These are phyloP conservation scores for Lepiota brunneoincarnata DNA, from an alignment of 768 basidiomycete genomes.

Conservation along the genomic window DNA sequence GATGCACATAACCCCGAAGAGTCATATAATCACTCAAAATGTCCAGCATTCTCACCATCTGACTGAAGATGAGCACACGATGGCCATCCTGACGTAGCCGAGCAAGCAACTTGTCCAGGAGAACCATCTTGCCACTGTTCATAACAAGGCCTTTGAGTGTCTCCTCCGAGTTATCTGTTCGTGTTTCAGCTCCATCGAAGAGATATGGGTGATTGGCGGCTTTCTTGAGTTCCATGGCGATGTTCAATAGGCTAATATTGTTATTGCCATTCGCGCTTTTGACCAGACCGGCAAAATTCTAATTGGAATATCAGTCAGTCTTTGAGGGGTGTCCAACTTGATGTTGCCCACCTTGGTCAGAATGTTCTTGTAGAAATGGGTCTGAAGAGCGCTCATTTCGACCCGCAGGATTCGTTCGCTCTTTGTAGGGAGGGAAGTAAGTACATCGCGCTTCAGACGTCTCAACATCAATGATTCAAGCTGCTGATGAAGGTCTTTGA, in stretches of 20 bases:
- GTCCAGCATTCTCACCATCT: conserved; percentile 99
- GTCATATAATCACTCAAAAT: conserved; percentile 97
- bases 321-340: conserved; percentile 3
- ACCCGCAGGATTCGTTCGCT: conserved; percentile 96
- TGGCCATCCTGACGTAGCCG: conserved; percentile 90
- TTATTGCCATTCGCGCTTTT: conserved; percentile 87
- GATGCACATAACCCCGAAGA: conserved; percentile 86
- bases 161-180: conserved; percentile 65
- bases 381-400: conserved; percentile 95
- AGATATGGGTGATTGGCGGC: conserved; percentile 97
- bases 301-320: conserved; percentile 9
- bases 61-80: conserved; percentile 97
- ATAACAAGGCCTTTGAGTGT: conserved; percentile 94
- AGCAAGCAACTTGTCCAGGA: conserved; percentile 94
- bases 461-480: conserved; percentile 93
- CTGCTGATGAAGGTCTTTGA: conserved; percentile 93
- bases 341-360: conserved; percentile 68
- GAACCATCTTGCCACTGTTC: conserved; percentile 98
- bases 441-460: conserved; percentile 92
- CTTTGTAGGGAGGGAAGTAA: conserved; percentile 95
- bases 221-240: conserved; percentile 99
- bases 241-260: conserved; percentile 95
- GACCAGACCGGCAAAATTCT: conserved; percentile 93
- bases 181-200: conserved; percentile 90
- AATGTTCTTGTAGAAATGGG: conserved; percentile 99